phyloP scores from a whole-genome alignment of 2,329 filamentous ascomycete species.

The Cladophialophora bantiana region DNA sequence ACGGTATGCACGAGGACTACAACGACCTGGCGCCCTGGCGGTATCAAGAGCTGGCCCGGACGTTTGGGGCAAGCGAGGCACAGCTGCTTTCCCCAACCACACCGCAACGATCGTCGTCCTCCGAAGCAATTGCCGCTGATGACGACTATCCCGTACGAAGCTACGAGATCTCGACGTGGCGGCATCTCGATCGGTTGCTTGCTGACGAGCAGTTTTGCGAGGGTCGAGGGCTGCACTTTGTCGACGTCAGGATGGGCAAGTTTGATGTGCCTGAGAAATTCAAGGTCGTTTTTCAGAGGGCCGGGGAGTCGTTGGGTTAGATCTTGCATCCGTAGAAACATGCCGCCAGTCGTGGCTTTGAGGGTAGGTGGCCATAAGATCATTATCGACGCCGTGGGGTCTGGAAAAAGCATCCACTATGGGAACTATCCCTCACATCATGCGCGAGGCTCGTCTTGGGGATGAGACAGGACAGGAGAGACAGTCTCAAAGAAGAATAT shows the following conservation, averaged over 20 bases:
- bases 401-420: too few species aligned
- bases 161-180: constrained; percentile 71
- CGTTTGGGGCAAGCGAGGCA: constrained; percentile 68
- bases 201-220: constrained; percentile 67
- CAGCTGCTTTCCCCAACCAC: background rate
- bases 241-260: constrained; percentile 81
- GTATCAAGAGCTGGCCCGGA: constrained; percentile 70
- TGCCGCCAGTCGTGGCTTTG: too few species aligned
- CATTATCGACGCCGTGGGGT: too few species aligned
- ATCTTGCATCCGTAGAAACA: too few species aligned
- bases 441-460: too few species aligned
- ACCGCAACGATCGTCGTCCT: background rate
- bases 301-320: constrained; percentile 30
- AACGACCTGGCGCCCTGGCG: constrained; percentile 83
- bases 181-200: constrained; percentile 71
- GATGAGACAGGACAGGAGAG: too few species aligned
- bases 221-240: constrained; percentile 66
- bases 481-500: too few species aligned
- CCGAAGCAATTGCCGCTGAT: constrained; percentile 60
- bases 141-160: constrained; percentile 25
- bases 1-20: constrained; percentile 79
- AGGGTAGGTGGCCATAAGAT: too few species aligned
- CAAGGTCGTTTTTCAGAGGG: constrained; percentile 26
- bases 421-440: too few species aligned
- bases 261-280: constrained; percentile 71